phyloP scores from a whole-genome alignment of 148 eudicot species.

The Drosera capensis region DNA sequence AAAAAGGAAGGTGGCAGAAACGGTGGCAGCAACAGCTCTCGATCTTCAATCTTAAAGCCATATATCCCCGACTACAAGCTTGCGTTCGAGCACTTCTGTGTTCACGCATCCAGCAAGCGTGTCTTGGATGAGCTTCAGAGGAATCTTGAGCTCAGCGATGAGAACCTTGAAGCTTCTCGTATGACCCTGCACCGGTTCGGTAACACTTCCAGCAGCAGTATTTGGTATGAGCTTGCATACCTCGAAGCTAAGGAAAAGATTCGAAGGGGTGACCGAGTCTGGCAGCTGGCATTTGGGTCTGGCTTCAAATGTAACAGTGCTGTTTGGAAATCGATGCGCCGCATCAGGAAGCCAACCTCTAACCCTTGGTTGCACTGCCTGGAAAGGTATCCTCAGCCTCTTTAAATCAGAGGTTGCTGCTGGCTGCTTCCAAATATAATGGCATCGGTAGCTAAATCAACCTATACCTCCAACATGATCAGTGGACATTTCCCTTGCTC shows the following conservation, averaged over 20 bases:
- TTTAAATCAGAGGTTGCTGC: not conserved
- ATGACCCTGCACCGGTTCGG: conserved; percentile 72
- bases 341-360: conserved; percentile 26
- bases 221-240: conserved; percentile 86
- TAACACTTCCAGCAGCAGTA: conserved; percentile 87
- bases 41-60: conserved; percentile 16
- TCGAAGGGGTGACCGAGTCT: conserved; percentile 57
- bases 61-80: conserved; percentile 95
- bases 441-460: no score
- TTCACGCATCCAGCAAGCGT: conserved; percentile 71
- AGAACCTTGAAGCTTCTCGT: conserved; percentile 68
- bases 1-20: not conserved
- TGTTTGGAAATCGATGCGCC: conserved; percentile 64
- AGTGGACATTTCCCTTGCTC: no score
- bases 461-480: no score
- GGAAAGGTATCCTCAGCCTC: conserved; percentile 19
- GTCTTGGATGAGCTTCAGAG: conserved; percentile 73
- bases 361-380: conserved; percentile 66
- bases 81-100: conserved; percentile 90
- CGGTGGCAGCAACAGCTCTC: not conserved
- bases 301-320: conserved; percentile 85
- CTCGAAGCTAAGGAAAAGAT: conserved; percentile 64
- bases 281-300: conserved; percentile 86
- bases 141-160: conserved; percentile 65
- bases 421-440: no score